Evolutionary conservation across 495 filamentous ascomycete genomes (phyloP), one percentile per base, ranked within the genome.

Genomic region (Penicillium manginii): DNA sequence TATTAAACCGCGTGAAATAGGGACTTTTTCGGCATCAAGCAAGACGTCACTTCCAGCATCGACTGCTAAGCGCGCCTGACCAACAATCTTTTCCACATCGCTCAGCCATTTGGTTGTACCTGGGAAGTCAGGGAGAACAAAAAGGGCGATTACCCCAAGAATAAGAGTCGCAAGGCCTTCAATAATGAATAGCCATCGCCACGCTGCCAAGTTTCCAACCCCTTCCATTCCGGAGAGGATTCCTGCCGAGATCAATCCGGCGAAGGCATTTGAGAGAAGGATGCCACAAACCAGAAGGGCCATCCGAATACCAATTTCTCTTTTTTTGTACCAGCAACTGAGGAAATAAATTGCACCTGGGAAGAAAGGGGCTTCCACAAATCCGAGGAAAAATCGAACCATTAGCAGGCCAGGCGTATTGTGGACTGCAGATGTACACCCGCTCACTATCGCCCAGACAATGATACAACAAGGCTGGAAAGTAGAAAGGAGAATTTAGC

Each of bases 111-210:
- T 73, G 1, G 87, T 91, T 43, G 88, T 91, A 17, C 83, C 74
- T 19, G 88, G 89, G 57, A 88, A 89, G 68, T 92, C 85, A 4
- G 89, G 89, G 14, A 92, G 72, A 17, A 89, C 78, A 52, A 83
- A 85, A 66, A 31, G 87, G 14, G 83, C 78, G 8, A 76, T 35
- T 15, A 79, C 21, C 11, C 83, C 85, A 7, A 89, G 73, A 21
- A 84, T 10, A 3, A 88, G 72, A 1, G 68, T 82, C 7, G 82
- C 78, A 18, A 78, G 78, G 18, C 85, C 86, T 65, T 88, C 85
- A 17, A 88, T 62, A 49, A 88, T 84, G 68, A 88, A 88, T 15
- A 88, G 71, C 86, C 86, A 89, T n/a, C 85, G 68, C 86, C 86
- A 88, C 10, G 74, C 84, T 22, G 75, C 74, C 7, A 88, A 58